Evolutionary conservation across 495 filamentous ascomycete species (phyloP).

Genomic region (Pseudoneurospora amorphoporcata): DNA sequence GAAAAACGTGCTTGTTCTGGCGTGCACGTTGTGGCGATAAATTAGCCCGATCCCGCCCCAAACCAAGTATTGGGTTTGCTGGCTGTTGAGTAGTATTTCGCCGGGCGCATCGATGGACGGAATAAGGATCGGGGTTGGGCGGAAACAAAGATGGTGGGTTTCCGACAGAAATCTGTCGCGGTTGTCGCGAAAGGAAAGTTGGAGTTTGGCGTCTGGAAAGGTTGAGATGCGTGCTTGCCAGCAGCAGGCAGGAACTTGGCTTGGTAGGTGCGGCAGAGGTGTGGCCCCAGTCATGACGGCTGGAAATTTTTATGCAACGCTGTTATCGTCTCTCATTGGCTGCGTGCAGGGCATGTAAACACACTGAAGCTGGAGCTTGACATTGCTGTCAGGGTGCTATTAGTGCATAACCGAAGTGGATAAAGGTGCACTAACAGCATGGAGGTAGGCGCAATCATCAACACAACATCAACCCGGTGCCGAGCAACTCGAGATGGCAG

Average conservation of each 20-base stretch:
- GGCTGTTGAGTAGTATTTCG: neutral
- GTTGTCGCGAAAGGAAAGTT: neutral
- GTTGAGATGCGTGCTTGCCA: constrained; percentile 3
- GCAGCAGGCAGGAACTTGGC: neutral
- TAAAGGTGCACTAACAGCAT: neutral
- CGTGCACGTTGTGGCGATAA: constrained; percentile 5
- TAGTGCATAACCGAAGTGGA: neutral
- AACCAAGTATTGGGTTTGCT: constrained; percentile 11
- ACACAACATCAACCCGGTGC: constrained; percentile 1
- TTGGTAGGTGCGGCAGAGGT: neutral
- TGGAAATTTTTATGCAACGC: constrained; percentile 15
- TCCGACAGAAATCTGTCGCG: constrained; percentile 1
- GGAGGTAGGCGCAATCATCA: neutral
- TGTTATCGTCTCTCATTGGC: constrained; percentile 15
- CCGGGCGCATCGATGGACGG: constrained; percentile 12
- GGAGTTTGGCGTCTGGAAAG: constrained; percentile 2
- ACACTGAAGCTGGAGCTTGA: constrained; percentile 1
- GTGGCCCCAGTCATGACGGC: constrained; percentile 3
- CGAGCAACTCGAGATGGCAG: neutral
- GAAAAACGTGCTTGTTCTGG: neutral
- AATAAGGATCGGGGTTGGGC: neutral
- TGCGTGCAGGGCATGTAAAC: neutral
- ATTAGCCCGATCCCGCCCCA: constrained; percentile 10
- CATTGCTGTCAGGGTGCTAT: neutral
- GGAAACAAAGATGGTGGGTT: neutral